Percentiles rank a stretch among this genome's conserved stretches.
Conservation (phyloP, 495 filamentous ascomycete species). For the Neurospora tetraspora region DNA sequence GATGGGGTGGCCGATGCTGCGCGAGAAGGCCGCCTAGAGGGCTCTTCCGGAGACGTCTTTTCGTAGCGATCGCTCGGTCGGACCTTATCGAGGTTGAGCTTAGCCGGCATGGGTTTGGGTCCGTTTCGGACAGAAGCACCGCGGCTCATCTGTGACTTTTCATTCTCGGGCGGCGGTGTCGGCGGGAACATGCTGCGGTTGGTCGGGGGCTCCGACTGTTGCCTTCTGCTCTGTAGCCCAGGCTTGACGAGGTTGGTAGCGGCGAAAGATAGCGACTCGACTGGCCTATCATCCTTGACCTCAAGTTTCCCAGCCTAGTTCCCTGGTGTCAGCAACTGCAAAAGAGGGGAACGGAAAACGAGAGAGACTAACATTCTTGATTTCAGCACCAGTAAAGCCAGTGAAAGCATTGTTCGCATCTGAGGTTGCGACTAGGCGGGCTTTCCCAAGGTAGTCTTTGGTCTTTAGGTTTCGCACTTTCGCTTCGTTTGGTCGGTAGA, state of each 20-base stretch:
- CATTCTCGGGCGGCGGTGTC: conserved; percentile 86
- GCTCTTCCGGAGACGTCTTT: conserved; percentile 36
- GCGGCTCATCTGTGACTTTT: conserved; percentile 40
- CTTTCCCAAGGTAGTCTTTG: conserved; percentile 94
- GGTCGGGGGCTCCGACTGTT: conserved; percentile 77
- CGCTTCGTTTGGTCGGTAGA: conserved; percentile 92
- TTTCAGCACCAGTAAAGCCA: conserved; percentile 64
- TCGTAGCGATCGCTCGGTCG: conserved; percentile 39
- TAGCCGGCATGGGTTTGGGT: conserved; percentile 40
- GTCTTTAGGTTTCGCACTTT: conserved; percentile 97
- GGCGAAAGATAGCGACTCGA: conserved; percentile 77
- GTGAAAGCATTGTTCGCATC: conserved; percentile 68
- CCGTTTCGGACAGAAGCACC: conserved; percentile 47
- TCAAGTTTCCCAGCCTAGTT: conserved; percentile 10
- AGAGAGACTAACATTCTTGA: conserved; percentile 45
- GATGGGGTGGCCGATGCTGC: conserved; percentile 30
- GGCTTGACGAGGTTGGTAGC: conserved; percentile 86
- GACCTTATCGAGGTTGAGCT: conserved; percentile 43
- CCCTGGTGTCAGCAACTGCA: conserved; percentile 14
- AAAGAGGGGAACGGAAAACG: neutral
- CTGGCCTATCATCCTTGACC: conserved; percentile 60
- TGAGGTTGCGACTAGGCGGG: conserved; percentile 84
- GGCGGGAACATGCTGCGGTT: conserved; percentile 83
- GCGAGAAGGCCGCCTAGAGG: conserved; percentile 23
- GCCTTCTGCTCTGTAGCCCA: conserved; percentile 63